Evolutionary conservation across 2,329 filamentous ascomycete genomes (phyloP).

Genomic region (Fusarium mexicanum): DNA sequence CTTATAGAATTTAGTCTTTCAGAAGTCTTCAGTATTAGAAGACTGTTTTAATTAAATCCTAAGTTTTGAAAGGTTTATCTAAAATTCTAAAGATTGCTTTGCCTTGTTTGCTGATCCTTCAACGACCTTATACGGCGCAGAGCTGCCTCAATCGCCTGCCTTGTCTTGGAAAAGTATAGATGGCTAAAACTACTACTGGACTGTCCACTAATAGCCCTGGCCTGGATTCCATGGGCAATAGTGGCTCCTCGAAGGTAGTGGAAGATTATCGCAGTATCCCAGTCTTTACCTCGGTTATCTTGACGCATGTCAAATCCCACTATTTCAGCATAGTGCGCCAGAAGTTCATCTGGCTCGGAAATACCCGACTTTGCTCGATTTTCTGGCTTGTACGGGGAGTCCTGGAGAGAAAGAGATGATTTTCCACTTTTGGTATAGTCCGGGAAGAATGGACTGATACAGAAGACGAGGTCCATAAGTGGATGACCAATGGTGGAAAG

Average conservation of each 20-base stretch:
- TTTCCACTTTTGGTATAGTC: neutral
- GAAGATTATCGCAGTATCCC: neutral
- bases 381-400: neutral
- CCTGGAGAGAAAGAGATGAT: neutral
- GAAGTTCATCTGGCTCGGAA: neutral
- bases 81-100: neutral
- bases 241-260: neutral
- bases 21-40: no score
- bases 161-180: neutral
- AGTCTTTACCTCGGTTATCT: neutral
- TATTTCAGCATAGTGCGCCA: neutral
- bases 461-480: neutral
- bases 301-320: neutral
- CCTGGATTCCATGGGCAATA: neutral
- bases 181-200: neutral
- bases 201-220: neutral
- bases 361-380: neutral
- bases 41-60: neutral
- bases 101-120: neutral
- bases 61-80: neutral
- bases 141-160: neutral
- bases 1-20: no score
- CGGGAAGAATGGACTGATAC: neutral
- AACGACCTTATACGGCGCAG: neutral
- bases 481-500: neutral